A percentile compares a stretch with the other conserved stretches of the same genome.
phyloP scores from a whole-genome alignment of 768 basidiomycete species.

The Lanmaoa pseudosensibilis region DNA sequence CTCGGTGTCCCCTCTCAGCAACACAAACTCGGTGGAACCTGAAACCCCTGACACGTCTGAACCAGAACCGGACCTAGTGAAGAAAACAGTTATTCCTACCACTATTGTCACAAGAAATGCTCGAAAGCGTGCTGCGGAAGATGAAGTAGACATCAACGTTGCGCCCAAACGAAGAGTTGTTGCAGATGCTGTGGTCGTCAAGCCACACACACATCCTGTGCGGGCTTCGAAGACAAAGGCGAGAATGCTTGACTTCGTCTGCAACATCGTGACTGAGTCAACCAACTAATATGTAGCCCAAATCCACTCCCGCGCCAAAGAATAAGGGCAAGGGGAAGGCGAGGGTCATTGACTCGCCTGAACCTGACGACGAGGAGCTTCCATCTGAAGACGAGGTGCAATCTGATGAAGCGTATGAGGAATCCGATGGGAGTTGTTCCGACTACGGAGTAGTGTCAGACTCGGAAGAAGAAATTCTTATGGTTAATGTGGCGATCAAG shows the following conservation, averaged over 20 bases:
- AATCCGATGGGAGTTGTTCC: conserved; percentile 56
- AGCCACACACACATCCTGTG: conserved; percentile 7
- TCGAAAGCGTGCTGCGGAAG: conserved; percentile 37
- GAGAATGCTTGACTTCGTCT: conserved; percentile 11
- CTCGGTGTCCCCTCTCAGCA: conserved; percentile 51
- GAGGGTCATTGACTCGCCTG: conserved; percentile 28
- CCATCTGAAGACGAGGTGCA: conserved; percentile 40
- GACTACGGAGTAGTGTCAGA: conserved; percentile 50
- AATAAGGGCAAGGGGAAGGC: conserved; percentile 30
- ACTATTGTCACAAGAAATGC: conserved; percentile 10
- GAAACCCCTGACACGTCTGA: conserved; percentile 58
- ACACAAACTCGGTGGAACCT: conserved; percentile 42
- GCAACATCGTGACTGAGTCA: conserved; percentile 17
- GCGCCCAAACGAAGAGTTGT: conserved; percentile 37
- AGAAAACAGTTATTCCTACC: conserved; percentile 1
- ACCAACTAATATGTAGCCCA: conserved; percentile 10
- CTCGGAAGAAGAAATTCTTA: conserved; percentile 40
- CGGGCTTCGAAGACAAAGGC: conserved; percentile 26
- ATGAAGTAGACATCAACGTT: conserved; percentile 29
- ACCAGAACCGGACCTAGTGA: conserved; percentile 16
- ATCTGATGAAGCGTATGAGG: conserved; percentile 43
- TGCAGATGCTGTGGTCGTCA: conserved; percentile 25
- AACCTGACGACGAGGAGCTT: conserved; percentile 30
- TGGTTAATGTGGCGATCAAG: conserved; percentile 58
- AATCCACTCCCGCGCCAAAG: conserved; percentile 1